phyloP scores from a whole-genome alignment of 2,329 filamentous ascomycete genomes.

The Alternaria ethzedia region DNA sequence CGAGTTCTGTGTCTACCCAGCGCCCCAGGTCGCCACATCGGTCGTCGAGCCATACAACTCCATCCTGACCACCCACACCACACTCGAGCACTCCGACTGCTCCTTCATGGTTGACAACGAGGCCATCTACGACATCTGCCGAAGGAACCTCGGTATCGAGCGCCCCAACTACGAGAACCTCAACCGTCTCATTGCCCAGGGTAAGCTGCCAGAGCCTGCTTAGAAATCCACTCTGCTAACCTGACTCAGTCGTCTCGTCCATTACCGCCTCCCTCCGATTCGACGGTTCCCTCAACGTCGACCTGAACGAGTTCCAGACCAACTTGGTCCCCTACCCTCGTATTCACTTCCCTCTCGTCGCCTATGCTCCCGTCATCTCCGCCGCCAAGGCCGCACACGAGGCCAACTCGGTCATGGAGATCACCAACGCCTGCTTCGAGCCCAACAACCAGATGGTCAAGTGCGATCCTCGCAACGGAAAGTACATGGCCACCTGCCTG shows the following conservation, averaged over 20 bases:
- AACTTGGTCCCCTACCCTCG: constrained; percentile 98
- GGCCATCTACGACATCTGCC: constrained; percentile 99
- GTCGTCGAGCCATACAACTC: constrained; percentile 99
- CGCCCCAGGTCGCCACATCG: constrained; percentile 94
- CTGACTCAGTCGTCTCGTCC: constrained; percentile 81
- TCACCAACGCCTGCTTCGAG: constrained; percentile 99
- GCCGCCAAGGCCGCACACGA: constrained; percentile 96
- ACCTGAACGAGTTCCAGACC: constrained; percentile 99
- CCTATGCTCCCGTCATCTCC: constrained; percentile 93
- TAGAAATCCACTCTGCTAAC: constrained; percentile 1
- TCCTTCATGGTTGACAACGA: constrained; percentile 99
- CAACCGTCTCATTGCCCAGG: constrained; percentile 97
- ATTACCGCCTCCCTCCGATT: constrained; percentile 98
- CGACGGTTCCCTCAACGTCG: constrained; percentile 98
- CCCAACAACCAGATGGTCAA: constrained; percentile 99
- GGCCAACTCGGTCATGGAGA: constrained; percentile 97
- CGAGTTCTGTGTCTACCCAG: constrained; percentile 99
- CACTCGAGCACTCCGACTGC: constrained; percentile 98
- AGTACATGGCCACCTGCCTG: constrained; percentile 99
- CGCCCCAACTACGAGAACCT: constrained; percentile 98
- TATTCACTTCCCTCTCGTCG: constrained; percentile 99
- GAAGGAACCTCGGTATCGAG: constrained; percentile 95
- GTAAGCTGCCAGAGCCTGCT: constrained; percentile 55
- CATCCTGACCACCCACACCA: constrained; percentile 98
- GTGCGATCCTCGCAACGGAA: constrained; percentile 97